Evolutionary conservation across 306 rosid genomes (phyloP).

Genomic region (Cucumis melo): DNA sequence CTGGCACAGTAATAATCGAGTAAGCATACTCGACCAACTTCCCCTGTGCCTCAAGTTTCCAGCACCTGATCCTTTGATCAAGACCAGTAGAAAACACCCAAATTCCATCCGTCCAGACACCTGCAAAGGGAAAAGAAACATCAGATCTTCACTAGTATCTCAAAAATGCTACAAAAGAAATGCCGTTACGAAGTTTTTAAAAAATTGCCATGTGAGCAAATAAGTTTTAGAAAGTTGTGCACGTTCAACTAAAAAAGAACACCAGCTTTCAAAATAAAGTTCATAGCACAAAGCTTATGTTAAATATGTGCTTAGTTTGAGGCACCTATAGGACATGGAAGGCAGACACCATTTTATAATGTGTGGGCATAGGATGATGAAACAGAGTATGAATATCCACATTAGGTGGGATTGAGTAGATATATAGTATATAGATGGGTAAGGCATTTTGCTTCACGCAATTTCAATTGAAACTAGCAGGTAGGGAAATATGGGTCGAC

Average conservation of each 20-base stretch:
- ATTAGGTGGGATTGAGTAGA: background rate
- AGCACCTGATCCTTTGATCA: constrained; percentile 93
- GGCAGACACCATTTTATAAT: background rate
- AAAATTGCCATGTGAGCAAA: background rate
- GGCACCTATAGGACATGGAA: background rate
- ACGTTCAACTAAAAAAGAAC: background rate
- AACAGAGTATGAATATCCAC: background rate
- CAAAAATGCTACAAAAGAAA: background rate
- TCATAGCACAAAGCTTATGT: background rate
- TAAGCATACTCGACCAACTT: constrained; percentile 48
- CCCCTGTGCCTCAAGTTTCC: constrained; percentile 35
- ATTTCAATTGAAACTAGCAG: background rate
- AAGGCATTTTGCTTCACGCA: background rate
- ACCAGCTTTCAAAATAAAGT: background rate
- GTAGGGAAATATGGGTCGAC: background rate
- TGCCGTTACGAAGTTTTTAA: background rate
- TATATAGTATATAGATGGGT: background rate
- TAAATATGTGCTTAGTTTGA: background rate
- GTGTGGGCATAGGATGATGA: background rate
- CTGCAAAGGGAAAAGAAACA: constrained; percentile 27
- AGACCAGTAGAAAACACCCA: constrained; percentile 97
- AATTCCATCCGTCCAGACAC: constrained; percentile 92
- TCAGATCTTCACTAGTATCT: background rate
- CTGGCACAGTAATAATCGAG: constrained; percentile 73
- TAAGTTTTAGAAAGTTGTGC: background rate